These are phyloP conservation scores for Pichia pseudocactophila DNA, from an alignment of 805 yeast species.

Conservation along the genomic window DNA sequence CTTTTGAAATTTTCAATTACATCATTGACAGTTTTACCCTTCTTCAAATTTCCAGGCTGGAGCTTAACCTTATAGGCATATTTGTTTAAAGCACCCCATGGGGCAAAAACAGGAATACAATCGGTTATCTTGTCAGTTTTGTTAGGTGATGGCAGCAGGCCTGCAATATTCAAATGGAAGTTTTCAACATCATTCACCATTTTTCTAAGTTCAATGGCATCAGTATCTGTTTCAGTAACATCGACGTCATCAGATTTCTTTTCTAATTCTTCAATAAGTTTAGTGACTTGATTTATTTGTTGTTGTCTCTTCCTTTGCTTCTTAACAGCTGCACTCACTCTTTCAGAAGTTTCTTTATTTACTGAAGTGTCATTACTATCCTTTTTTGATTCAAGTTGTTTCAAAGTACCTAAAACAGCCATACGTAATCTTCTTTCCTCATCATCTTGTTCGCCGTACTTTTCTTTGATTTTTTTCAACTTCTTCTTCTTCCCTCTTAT, in stretches of 20 bases:
- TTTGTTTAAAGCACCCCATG: constrained; percentile 74
- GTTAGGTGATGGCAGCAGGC: constrained; percentile 35
- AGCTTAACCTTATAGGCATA: constrained; percentile 76
- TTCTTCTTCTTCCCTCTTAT: constrained; percentile 84
- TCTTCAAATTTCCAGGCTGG: constrained; percentile 72
- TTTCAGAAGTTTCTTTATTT: constrained; percentile 2
- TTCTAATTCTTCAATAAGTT: constrained; percentile 25
- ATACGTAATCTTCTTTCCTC: constrained; percentile 69
- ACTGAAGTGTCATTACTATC: constrained; percentile 8
- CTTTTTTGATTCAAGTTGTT: constrained; percentile 34
- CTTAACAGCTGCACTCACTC: constrained; percentile 11
- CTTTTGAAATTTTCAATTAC: constrained; percentile 48
- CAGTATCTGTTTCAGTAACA: constrained; percentile 7
- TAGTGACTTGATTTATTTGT: constrained; percentile 24
- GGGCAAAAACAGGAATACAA: constrained; percentile 83
- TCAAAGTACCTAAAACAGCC: constrained; percentile 78
- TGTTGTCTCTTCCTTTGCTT: constrained; percentile 22
- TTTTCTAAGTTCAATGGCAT: constrained; percentile 10
- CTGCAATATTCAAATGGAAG: constrained; percentile 19
- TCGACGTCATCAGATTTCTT: constrained; percentile 14
- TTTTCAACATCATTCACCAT: constrained; percentile 21
- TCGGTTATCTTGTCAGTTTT: constrained; percentile 46
- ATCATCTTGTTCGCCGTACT: constrained; percentile 88
- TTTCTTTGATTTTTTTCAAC: constrained; percentile 69
- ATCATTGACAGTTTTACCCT: constrained; percentile 78